Base-by-base conservation (phyloP, 257 asterid genomes). In the Ligustrum vulgare region DNA sequence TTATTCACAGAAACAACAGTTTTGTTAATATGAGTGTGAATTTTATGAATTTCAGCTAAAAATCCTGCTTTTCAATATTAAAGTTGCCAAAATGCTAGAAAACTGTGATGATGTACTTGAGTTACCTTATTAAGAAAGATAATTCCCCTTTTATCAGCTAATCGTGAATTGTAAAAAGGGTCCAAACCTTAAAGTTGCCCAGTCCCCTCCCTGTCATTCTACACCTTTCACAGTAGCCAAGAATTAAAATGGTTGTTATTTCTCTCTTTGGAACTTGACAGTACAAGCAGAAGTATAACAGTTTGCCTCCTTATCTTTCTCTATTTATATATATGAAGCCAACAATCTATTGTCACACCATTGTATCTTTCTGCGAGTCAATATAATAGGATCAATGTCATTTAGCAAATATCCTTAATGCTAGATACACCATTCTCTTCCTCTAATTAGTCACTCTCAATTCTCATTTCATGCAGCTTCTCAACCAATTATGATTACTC, bases 41-140 rank as follows among this genome's bases (percentile, higher is more conserved):
- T 5, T 51, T 51, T 41, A 32, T 66, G 56, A 54, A 41, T 69
- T n/a, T n/a, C 68, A 43, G 70, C 20, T 36, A 5, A 36, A 69
- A 77, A 43, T 15, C 6, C 13, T 12, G 6, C 37, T 34, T 75
- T 80, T 45, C 56, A n/a, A 36, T 58, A 67, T 80, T 67, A 62
- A 34, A 33, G 43, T 69, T 78, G 58, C 18, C 9, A 25, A 51
- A 62, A 64, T 54, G 35, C 58, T 35, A 56, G 41, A 25, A 34
- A 25, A 60, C 34, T 79, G 51, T 6, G 54, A 13, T 45, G 1
- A 45, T 45, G n/a, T 45, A 0, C 20, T 45, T 4, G 56, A 45
- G 56, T 15, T 45, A 13, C 15, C 56, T 12, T 12, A 15, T 13
- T 45, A 45, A 45, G 56, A 15, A 45, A 45, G 56, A 45, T 45